Evolutionary conservation across 495 filamentous ascomycete species (phyloP), one percentile per base, ranked within the genome.

Genomic region (Penicillium herquei): DNA sequence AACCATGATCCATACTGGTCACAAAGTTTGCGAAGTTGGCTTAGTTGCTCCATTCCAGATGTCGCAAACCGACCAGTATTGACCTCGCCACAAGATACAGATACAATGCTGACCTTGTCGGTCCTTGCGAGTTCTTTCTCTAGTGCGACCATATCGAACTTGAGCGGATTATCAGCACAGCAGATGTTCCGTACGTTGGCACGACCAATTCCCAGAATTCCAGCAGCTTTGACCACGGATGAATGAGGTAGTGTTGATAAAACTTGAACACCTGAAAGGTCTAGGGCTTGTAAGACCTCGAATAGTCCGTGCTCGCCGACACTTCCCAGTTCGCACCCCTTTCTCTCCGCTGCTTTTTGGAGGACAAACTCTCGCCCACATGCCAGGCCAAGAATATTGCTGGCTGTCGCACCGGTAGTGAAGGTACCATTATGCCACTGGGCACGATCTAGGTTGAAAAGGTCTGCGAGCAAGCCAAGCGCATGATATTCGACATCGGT

Each of bases 41-140:
- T 70, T 78, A 96, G 82, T 11, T 91, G 83, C 13, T 72, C 70
- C 10, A 75, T 31, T 9, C 80, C 78, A 21, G 70, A 68, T 14
- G 85, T 89, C 3, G 89, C 89, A 70, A 94, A 97, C 7, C 81
- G 74, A 1, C 93, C 93, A 4, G 91, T 96, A 61, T 98, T 97
- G 37, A 97, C 90, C 74, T 98, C 93, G 7, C 89, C 91, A 21
- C 85, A 86, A 21, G 90, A 92, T 7, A 96, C 73, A 12, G 80
- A 87, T 3, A 96, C 80, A 51, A 98, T 91, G 42, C 78, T 87
- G 10, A 79, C 90, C 21, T 78, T 79, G 13, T 79, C 77, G 4
- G 67, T 33, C 60, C 69, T 49, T 55, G 72, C 54, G 16, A 92
- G 70, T 17, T 78, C 70, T 35, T 81, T 75, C 57, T 84, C 78